These are phyloP conservation scores for Crithidia thermophila DNA, from an alignment of 208 protist genomes.

Conservation along the genomic window DNA sequence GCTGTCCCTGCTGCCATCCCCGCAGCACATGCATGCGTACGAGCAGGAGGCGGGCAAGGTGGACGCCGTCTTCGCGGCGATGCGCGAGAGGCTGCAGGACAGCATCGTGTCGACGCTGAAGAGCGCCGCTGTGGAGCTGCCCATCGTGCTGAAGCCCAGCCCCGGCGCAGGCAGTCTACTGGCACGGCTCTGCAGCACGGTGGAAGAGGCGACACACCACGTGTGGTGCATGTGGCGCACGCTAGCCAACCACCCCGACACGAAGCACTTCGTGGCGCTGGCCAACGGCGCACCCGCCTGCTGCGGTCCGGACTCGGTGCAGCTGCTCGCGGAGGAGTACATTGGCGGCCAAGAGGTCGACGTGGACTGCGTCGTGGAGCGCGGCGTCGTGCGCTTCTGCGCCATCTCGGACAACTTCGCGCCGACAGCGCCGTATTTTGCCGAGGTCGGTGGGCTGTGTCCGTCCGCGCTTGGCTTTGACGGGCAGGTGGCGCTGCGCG, in stretches of 20 bases:
- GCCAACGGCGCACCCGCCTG: not conserved
- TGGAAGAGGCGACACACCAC: slow-evolving; percentile 52
- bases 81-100: not conserved
- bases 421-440: slow-evolving; percentile 62
- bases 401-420: slow-evolving; percentile 82
- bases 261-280: slow-evolving; percentile 47
- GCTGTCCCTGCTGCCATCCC: slow-evolving; percentile 2
- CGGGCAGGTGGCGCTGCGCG: slow-evolving; percentile 39
- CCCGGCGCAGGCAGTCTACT: slow-evolving; percentile 78
- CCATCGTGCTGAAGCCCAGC: slow-evolving; percentile 76
- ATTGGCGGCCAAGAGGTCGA: slow-evolving; percentile 83
- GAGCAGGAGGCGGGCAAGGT: not conserved
- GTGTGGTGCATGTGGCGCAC: slow-evolving; percentile 45
- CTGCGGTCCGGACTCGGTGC: not conserved
- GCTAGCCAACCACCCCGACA: slow-evolving; percentile 49
- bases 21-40: not conserved
- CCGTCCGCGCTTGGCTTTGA: slow-evolving; percentile 33
- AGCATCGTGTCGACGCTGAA: not conserved
- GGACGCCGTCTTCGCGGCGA: not conserved
- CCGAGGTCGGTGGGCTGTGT: slow-evolving; percentile 69
- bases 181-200: slow-evolving; percentile 35
- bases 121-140: slow-evolving; percentile 31
- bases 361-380: slow-evolving; percentile 76
- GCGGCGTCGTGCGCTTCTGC: slow-evolving; percentile 59
- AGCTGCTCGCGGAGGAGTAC: slow-evolving; percentile 76